Evolutionary conservation across 371 early-diverging fungal species (phyloP).

Genomic region (Spraguea lophii): DNA sequence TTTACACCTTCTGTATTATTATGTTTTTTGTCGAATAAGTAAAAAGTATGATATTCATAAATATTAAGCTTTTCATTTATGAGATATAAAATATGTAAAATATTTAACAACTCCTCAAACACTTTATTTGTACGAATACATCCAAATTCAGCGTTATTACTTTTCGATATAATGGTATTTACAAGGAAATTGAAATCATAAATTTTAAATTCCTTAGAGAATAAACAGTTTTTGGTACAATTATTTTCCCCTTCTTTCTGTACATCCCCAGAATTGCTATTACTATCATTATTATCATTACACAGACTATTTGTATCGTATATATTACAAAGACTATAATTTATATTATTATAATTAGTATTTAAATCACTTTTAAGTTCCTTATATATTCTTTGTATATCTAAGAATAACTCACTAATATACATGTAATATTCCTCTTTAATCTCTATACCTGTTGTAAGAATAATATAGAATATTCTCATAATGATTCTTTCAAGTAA

Average conservation of each 20-base stretch:
- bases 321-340: not conserved
- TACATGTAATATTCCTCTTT: not conserved
- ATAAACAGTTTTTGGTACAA: slow-evolving; percentile 11
- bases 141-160: slow-evolving; percentile 12
- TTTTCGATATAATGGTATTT: slow-evolving; percentile 8
- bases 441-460: not conserved
- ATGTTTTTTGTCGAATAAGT: slow-evolving; percentile 17
- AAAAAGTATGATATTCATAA: slow-evolving; percentile 31
- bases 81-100: slow-evolving; percentile 22
- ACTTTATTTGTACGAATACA: slow-evolving; percentile 28
- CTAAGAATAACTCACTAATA: not conserved
- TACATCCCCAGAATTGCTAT: not conserved
- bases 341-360: not conserved
- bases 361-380: not conserved
- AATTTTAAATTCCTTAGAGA: slow-evolving; percentile 4
- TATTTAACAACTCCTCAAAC: slow-evolving; percentile 27
- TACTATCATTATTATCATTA: not conserved
- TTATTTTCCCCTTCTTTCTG: not conserved
- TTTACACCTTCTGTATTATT: no score
- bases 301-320: not conserved
- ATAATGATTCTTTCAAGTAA: no score
- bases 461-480: not conserved
- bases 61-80: slow-evolving; percentile 28
- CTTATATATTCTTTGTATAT: not conserved
- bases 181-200: slow-evolving; percentile 32